phyloP scores from a whole-genome alignment of 202 grass and related monocot species.

The Saccharum hybrid region DNA sequence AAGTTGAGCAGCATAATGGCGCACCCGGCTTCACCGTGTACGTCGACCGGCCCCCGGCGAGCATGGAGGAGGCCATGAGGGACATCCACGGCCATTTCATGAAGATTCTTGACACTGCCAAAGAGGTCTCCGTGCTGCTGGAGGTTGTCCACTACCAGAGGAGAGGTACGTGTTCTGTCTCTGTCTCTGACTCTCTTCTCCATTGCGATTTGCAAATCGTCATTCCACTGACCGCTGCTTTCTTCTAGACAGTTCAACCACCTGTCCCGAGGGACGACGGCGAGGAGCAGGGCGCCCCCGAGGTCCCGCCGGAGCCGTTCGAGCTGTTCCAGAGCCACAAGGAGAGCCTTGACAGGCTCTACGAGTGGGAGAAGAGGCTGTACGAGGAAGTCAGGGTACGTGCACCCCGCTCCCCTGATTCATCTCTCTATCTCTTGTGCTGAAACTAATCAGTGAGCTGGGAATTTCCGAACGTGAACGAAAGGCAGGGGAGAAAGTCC shows the following conservation, averaged over 20 bases:
- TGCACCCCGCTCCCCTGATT: neutral
- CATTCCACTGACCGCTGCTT: conserved; percentile 27
- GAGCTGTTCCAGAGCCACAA: conserved; percentile 81
- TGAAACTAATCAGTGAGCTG: neutral
- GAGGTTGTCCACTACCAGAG: conserved; percentile 63
- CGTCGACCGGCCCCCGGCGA: conserved; percentile 64
- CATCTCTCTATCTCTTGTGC: neutral
- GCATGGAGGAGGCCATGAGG: conserved; percentile 78
- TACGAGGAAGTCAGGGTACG: conserved; percentile 88
- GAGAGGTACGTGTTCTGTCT: conserved; percentile 39
- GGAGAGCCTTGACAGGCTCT: conserved; percentile 80
- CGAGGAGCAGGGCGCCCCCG: conserved; percentile 46
- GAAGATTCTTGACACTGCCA: conserved; percentile 53
- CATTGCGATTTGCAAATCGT: no score
- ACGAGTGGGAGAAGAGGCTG: conserved; percentile 87
- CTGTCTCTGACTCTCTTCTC: no score
- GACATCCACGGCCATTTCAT: conserved; percentile 65
- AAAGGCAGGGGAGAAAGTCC: conserved; percentile 68
- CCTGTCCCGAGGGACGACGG: conserved; percentile 39
- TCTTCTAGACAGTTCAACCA: conserved; percentile 50
- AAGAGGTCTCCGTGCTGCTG: conserved; percentile 62
- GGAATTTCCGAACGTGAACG: neutral
- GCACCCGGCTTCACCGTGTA: conserved; percentile 73
- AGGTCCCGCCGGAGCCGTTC: conserved; percentile 62
- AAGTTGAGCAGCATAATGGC: conserved; percentile 53